Conservation (phyloP, 1,284 basidiomycete genomes). For the Puccinia hordei region DNA sequence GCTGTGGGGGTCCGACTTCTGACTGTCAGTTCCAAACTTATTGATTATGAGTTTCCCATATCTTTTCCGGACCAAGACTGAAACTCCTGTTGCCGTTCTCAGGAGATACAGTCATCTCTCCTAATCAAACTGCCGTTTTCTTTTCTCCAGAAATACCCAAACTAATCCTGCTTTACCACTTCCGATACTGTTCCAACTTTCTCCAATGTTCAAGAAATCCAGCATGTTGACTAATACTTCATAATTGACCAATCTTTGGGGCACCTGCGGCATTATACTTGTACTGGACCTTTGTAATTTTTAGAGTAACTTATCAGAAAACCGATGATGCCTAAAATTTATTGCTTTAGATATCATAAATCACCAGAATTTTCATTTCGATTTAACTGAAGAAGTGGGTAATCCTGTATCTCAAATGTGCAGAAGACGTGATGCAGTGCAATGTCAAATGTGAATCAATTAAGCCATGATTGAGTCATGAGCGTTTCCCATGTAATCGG, state of each 20-base stretch:
- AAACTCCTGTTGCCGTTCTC: not conserved
- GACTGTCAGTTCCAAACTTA: not conserved
- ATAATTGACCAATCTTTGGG: not conserved
- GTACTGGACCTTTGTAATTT: too few relatives aligned
- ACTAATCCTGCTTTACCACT: not conserved
- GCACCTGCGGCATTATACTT: not conserved
- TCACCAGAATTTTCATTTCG: too few relatives aligned
- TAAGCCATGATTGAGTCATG: too few relatives aligned
- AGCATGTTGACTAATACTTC: slow-evolving; percentile 24
- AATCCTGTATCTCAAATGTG: too few relatives aligned
- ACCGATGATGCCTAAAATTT: too few relatives aligned
- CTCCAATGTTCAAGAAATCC: too few relatives aligned
- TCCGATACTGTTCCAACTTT: not conserved
- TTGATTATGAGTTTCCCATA: not conserved
- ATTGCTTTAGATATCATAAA: too few relatives aligned
- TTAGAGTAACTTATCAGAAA: not conserved
- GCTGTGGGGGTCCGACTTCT: slow-evolving; percentile 27
- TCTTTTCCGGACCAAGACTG: not conserved
- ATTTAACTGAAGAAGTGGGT: too few relatives aligned
- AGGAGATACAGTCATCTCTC: not conserved
- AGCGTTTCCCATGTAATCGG: too few relatives aligned
- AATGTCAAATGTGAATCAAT: too few relatives aligned
- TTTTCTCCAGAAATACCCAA: not conserved
- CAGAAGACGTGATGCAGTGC: too few relatives aligned
- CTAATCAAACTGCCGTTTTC: too few relatives aligned